Conservation (phyloP, 2,329 filamentous ascomycete genomes). For the Fusarium agapanthi region DNA sequence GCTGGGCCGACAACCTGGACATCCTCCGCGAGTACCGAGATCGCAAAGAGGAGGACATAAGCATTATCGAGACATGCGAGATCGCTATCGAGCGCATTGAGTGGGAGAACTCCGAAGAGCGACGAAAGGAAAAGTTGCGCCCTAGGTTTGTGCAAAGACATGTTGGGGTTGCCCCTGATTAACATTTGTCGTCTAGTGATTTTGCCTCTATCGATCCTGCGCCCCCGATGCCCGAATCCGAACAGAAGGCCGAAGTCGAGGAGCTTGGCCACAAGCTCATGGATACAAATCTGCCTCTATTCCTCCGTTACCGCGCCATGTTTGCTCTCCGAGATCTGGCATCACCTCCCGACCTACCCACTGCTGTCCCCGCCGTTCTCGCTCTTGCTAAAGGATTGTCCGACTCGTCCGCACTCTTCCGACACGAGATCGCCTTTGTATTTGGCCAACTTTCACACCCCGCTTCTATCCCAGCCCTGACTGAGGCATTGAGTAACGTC, state of each 20-base stretch:
- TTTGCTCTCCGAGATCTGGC: slow-evolving; percentile 95
- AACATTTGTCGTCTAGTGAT: slow-evolving; percentile 67
- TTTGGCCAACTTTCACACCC: slow-evolving; percentile 97
- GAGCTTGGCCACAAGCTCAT: slow-evolving; percentile 81
- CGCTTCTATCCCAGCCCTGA: slow-evolving; percentile 92
- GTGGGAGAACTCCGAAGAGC: slow-evolving; percentile 84
- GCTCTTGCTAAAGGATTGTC: slow-evolving; percentile 86
- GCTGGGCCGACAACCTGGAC: slow-evolving; percentile 76
- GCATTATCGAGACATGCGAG: slow-evolving; percentile 95
- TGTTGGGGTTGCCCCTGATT: slow-evolving; percentile 37
- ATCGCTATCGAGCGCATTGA: slow-evolving; percentile 93
- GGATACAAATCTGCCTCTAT: slow-evolving; percentile 81
- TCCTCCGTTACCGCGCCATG: slow-evolving; percentile 96
- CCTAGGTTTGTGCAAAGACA: slow-evolving; percentile 69
- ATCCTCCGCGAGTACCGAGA: slow-evolving; percentile 79
- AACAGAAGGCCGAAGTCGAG: slow-evolving; percentile 76
- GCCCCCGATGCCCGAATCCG: slow-evolving; percentile 80
- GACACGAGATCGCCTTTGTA: slow-evolving; percentile 97
- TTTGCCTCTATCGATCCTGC: slow-evolving; percentile 97
- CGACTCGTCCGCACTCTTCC: slow-evolving; percentile 90
- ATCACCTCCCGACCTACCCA: slow-evolving; percentile 89
- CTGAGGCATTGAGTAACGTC: slow-evolving; percentile 77
- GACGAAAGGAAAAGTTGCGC: slow-evolving; percentile 79
- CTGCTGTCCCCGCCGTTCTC: slow-evolving; percentile 85
- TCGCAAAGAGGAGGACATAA: slow-evolving; percentile 76